Percentiles rank a stretch among this genome's conserved stretches.
Evolutionary conservation across 2,329 filamentous ascomycete genomes (phyloP).

Genomic region (Nigrospora oryzae): DNA sequence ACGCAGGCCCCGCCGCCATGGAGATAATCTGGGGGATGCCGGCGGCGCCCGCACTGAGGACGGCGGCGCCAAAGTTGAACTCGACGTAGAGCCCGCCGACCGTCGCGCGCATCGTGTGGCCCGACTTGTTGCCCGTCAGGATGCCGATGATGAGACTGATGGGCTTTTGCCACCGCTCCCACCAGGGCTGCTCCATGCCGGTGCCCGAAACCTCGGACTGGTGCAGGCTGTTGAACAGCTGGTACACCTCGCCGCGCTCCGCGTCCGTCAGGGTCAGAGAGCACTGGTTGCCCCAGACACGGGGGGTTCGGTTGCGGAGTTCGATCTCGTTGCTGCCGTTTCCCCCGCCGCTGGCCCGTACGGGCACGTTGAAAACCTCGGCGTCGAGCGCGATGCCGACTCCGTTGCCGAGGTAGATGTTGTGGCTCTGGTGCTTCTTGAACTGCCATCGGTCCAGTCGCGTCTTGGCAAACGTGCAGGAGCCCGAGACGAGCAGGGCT

Average conservation of each 20-base stretch:
- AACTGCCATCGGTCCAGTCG: conserved; percentile 3
- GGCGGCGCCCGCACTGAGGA: conserved; percentile 1
- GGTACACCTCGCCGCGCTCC: conserved; percentile 1
- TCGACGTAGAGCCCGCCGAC: conserved; percentile 4
- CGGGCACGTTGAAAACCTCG: background rate
- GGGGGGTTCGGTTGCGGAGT: too few relatives aligned
- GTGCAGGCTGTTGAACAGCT: conserved; percentile 3
- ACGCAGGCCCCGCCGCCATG: conserved; percentile 1
- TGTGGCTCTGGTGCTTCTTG: conserved; percentile 3
- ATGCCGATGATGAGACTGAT: conserved; percentile 3
- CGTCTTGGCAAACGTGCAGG: conserved; percentile 1
- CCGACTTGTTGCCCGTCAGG: conserved; percentile 2
- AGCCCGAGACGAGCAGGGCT: conserved; percentile 1
- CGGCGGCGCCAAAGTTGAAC: conserved; percentile 3
- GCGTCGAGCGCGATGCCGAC: conserved; percentile 4
- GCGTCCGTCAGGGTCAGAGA: conserved; percentile 1
- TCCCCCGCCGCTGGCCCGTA: background rate
- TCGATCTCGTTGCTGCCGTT: background rate
- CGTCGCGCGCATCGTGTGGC: conserved; percentile 2
- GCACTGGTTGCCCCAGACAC: background rate
- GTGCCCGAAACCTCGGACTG: background rate
- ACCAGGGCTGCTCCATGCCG: background rate
- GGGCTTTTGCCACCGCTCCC: conserved; percentile 1
- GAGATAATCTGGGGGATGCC: conserved; percentile 1
- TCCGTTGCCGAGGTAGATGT: conserved; percentile 3